Conservation (phyloP, 306 rosid species). For the Psophocarpus tetragonolobus region DNA sequence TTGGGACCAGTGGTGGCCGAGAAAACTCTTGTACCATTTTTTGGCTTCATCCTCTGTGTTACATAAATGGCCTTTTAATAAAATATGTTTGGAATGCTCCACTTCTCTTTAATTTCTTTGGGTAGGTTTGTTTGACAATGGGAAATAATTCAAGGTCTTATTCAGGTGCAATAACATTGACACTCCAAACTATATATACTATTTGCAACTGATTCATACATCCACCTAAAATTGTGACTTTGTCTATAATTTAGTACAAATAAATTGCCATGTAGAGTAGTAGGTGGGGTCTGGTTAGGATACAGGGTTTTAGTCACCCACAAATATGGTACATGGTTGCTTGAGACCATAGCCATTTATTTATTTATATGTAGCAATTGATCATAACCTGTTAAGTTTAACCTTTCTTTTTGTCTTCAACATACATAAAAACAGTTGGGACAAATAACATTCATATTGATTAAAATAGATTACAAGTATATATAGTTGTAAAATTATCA, state of each 20-base stretch:
- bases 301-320: not conserved
- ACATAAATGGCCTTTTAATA: slow-evolving; percentile 18
- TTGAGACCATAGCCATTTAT: not conserved
- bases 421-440: not conserved
- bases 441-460: slow-evolving; percentile 13
- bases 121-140: slow-evolving; percentile 30
- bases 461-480: too few relatives aligned
- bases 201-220: slow-evolving; percentile 18
- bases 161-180: slow-evolving; percentile 10
- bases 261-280: not conserved
- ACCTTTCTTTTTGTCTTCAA: not conserved
- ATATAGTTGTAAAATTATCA: too few relatives aligned
- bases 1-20: slow-evolving; percentile 55
- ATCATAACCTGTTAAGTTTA: not conserved
- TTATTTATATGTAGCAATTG: not conserved
- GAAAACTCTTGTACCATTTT: slow-evolving; percentile 25
- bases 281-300: not conserved
- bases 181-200: not conserved
- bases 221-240: slow-evolving; percentile 23
- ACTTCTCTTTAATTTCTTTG: not conserved
- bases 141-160: not conserved
- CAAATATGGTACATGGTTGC: not conserved
- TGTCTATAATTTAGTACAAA: slow-evolving; percentile 5
- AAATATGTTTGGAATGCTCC: slow-evolving; percentile 4
- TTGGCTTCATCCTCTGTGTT: slow-evolving; percentile 27